These are phyloP conservation scores for Linnemannia elongata DNA, from an alignment of 192 early-diverging fungal genomes.

Conservation along the genomic window DNA sequence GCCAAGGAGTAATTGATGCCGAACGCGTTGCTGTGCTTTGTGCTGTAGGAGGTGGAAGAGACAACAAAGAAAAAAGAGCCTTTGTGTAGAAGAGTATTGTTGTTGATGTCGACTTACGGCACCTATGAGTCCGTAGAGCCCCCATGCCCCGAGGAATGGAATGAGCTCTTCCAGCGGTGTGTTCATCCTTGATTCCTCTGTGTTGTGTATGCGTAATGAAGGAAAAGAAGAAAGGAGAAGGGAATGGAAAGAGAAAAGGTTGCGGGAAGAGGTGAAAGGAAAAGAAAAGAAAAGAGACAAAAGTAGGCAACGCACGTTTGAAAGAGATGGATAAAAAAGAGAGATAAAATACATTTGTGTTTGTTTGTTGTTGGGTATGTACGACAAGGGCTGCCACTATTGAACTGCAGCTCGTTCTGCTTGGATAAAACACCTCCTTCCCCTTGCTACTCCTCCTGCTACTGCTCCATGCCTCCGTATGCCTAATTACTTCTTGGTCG, in stretches of 20 bases:
- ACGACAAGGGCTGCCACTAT: not conserved
- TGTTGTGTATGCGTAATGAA: not conserved
- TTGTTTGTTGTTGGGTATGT: not conserved
- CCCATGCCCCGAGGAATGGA: conserved; percentile 57
- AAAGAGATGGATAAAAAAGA: not conserved
- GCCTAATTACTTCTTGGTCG: conserved; percentile 31
- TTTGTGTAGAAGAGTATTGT: not conserved
- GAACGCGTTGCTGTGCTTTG: not conserved
- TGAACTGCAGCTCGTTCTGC: not conserved
- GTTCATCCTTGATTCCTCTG: not conserved
- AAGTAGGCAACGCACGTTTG: not conserved
- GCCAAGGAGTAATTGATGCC: not conserved
- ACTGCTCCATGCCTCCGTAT: not conserved
- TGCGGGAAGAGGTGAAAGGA: not conserved
- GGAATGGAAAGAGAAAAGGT: not conserved
- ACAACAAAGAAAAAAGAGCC: not conserved
- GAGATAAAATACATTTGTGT: conserved; percentile 5
- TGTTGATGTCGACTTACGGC: conserved; percentile 40
- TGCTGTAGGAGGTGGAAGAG: no score
- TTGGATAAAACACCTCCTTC: not conserved
- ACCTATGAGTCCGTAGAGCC: conserved; percentile 56
- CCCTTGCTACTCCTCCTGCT: not conserved
- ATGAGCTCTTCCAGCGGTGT: conserved; percentile 15
- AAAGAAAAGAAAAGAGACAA: not conserved
- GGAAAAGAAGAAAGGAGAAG: not conserved